Base-by-base conservation (phyloP, 1,284 basidiomycete genomes). In the Papiliotrema terrestris region DNA sequence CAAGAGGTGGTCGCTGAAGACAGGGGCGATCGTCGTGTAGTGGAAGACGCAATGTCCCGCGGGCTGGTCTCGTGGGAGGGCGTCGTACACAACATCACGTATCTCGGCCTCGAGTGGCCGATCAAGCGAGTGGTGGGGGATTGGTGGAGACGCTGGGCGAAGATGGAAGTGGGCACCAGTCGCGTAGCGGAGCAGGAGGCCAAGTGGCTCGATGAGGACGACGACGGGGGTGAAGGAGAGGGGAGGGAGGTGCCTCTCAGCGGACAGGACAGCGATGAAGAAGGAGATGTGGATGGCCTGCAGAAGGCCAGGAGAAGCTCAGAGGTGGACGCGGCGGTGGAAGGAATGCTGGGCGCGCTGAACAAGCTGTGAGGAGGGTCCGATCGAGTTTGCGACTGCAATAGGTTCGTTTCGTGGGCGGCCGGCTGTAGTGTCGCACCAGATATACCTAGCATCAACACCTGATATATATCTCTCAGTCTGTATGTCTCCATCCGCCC, bases 81-180 rank as follows among this genome's bases (percentile, higher is more conserved):
- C 2, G 45, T 78, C 4, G 66, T 78, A 44, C 63, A 65, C 38
- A 76, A 75, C 54, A 72, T 76, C 45, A 70, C 77, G 49, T 76
- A 71, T 55, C 68, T 78, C 13, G 70, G 63, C 3, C 55, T 75
- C 15, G 72, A 76, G 62, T 64, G 69, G 43, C 51, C 62, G 23
- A 68, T 76, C 54, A 75, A 75, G 61, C 43, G 59, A 1, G 61
- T 71, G n/a, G 63, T 75, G 1, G 71, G 68, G 5, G 66, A 62
- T 22, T 78, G 72, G 73, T 78, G 75, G 75, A 63, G 72, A 20
- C 61, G 61, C 20, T 78, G 75, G 75, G 65, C 72, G 46, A 71
- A 72, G 58, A 56, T 58, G 15, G 60, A 55, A 15, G 25, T 37
- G 5, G 26, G 44, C 37, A 17, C 35, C 15, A 20, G 11, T 22